Conservation (phyloP, 176 grass and related monocot genomes). For the Carex pumila region DNA sequence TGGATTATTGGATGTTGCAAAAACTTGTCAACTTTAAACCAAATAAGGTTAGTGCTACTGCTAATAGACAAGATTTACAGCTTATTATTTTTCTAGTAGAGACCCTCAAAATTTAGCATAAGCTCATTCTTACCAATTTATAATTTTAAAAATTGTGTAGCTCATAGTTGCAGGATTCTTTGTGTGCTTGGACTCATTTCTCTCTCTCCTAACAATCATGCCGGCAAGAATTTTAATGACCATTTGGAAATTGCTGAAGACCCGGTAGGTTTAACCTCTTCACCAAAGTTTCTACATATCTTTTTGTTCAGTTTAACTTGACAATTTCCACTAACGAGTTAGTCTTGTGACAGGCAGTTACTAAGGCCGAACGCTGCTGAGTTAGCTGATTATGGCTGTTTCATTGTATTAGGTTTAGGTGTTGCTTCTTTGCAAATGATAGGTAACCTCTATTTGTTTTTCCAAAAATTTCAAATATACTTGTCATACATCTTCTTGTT, state of each 20-base stretch:
- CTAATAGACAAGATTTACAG: not conserved
- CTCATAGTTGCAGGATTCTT: slow-evolving; percentile 83
- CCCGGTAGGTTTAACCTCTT: slow-evolving; percentile 42
- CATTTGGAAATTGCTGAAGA: slow-evolving; percentile 67
- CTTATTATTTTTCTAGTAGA: not conserved
- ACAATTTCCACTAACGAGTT: not conserved
- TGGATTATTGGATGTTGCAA: not conserved
- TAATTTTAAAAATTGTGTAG: slow-evolving; percentile 56
- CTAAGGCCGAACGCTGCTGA: slow-evolving; percentile 74
- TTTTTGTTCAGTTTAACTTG: not conserved
- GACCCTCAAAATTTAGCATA: not conserved
- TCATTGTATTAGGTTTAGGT: slow-evolving; percentile 85
- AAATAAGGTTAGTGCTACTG: not conserved
- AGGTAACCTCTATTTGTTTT: slow-evolving; percentile 36
- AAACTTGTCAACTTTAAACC: not conserved
- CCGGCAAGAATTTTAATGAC: slow-evolving; percentile 72
- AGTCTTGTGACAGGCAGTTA: slow-evolving; percentile 72
- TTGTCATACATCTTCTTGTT: slow-evolving; percentile 12
- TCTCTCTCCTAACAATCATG: slow-evolving; percentile 88
- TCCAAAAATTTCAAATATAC: not conserved
- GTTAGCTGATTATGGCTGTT: slow-evolving; percentile 95
- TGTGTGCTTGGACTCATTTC: slow-evolving; percentile 90
- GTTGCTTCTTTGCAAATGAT: slow-evolving; percentile 82
- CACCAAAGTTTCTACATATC: not conserved
- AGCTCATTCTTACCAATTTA: not conserved